These are phyloP conservation scores for Sphagnum tenellum DNA, from an alignment of 225 moss, liverwort and hornwort species.

Conservation along the genomic window DNA sequence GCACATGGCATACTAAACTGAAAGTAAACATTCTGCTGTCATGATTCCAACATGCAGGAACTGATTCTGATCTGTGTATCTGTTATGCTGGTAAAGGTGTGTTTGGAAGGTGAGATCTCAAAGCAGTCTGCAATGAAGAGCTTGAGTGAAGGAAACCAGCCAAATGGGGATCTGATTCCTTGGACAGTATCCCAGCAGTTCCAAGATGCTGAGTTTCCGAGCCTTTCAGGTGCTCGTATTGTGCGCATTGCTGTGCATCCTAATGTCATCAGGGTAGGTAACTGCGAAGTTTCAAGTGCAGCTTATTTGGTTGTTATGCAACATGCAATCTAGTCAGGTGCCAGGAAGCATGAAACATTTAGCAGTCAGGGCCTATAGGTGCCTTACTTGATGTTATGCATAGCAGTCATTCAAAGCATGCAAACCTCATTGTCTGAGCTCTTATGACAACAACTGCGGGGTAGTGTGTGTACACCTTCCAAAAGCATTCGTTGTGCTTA, in stretches of 20 bases:
- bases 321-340: background rate
- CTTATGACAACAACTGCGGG: too few relatives aligned
- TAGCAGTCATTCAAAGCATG: too few relatives aligned
- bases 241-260: constrained; percentile 97
- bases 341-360: too few relatives aligned
- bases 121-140: constrained; percentile 78
- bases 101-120: constrained; percentile 88
- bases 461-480: too few relatives aligned
- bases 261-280: constrained; percentile 59
- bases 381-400: too few relatives aligned
- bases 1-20: too few relatives aligned
- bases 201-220: constrained; percentile 94
- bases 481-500: too few relatives aligned
- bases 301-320: background rate
- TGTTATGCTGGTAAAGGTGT: constrained; percentile 20
- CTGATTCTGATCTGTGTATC: too few relatives aligned
- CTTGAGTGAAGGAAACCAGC: constrained; percentile 85
- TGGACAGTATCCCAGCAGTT: constrained; percentile 99
- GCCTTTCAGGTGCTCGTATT: constrained; percentile 85
- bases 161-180: constrained; percentile 92
- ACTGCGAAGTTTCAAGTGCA: background rate
- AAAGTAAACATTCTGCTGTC: too few relatives aligned
- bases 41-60: too few relatives aligned
- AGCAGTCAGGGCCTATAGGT: too few relatives aligned
- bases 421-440: too few relatives aligned